These are phyloP conservation scores for Asterella californica DNA, from an alignment of 225 moss, liverwort and hornwort genomes.

Conservation along the genomic window DNA sequence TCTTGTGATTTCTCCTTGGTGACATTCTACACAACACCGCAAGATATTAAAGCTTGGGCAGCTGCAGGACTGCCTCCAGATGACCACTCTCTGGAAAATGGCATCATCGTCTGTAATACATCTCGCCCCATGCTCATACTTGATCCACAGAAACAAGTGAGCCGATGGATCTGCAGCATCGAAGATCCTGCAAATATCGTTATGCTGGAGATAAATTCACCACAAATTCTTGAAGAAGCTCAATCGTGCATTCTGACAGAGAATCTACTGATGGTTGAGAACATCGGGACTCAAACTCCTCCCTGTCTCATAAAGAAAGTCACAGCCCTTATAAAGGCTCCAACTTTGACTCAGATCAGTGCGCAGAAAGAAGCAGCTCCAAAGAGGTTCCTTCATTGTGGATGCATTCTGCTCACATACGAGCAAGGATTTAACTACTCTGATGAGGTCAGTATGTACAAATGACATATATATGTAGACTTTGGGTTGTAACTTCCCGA, in stretches of 20 bases:
- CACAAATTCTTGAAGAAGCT: conserved; percentile 32
- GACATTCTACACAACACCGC: conserved; percentile 42
- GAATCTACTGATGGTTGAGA: conserved; percentile 40
- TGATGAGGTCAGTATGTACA: conserved; percentile 37
- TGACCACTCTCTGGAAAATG: conserved; percentile 49
- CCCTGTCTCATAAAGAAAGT: conserved; percentile 40
- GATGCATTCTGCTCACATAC: conserved; percentile 42
- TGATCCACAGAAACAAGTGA: conserved; percentile 52
- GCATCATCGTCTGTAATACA: conserved; percentile 49
- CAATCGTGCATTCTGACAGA: conserved; percentile 26
- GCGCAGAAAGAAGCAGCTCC: neutral
- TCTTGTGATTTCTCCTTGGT: conserved; percentile 44
- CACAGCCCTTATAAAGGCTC: conserved; percentile 22
- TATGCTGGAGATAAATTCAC: conserved; percentile 38
- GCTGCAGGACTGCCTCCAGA: conserved; percentile 50
- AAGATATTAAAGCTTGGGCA: conserved; percentile 49
- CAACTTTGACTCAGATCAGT: neutral
- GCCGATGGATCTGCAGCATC: conserved; percentile 48
- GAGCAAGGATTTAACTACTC: conserved; percentile 49
- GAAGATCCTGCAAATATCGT: conserved; percentile 40
- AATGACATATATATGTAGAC: neutral
- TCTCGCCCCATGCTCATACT: conserved; percentile 46
- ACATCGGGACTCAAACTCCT: conserved; percentile 42
- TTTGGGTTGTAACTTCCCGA: neutral
- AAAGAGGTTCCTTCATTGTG: conserved; percentile 24